phyloP scores from a whole-genome alignment of 495 filamentous ascomycete species.

The Cercophora scortea region DNA sequence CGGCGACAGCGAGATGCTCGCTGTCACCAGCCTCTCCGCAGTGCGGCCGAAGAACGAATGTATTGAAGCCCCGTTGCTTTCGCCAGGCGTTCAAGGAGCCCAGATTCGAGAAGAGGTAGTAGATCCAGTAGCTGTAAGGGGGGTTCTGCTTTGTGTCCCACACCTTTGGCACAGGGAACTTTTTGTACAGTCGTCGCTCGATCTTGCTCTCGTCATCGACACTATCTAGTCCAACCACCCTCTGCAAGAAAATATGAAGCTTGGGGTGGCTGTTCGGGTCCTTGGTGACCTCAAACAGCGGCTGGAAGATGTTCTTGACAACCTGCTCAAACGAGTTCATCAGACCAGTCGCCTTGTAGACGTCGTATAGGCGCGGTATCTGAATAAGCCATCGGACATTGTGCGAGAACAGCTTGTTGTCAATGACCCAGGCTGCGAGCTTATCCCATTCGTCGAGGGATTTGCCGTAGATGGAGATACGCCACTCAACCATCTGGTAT shows the following conservation, averaged over 20 bases:
- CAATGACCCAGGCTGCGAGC: constrained; percentile 94
- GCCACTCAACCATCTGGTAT: constrained; percentile 99
- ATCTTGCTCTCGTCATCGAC: constrained; percentile 98
- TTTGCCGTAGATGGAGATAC: constrained; percentile 92
- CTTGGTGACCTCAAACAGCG: constrained; percentile 88
- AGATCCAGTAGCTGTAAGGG: constrained; percentile 98
- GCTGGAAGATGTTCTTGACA: constrained; percentile 85
- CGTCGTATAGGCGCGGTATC: constrained; percentile 87
- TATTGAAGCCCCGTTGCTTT: constrained; percentile 88
- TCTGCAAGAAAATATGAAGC: constrained; percentile 87
- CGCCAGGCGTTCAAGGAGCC: constrained; percentile 87
- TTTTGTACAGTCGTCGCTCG: constrained; percentile 82
- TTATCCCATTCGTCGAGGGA: constrained; percentile 95
- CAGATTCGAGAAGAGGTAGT: constrained; percentile 93
- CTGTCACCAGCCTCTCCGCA: constrained; percentile 96
- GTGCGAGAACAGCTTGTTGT: constrained; percentile 95
- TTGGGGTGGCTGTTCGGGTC: constrained; percentile 83
- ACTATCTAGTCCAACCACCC: constrained; percentile 94
- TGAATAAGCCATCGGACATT: constrained; percentile 98
- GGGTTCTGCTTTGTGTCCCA: constrained; percentile 94
- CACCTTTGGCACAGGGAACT: constrained; percentile 81
- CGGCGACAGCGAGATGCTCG: constrained; percentile 87
- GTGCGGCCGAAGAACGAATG: constrained; percentile 86
- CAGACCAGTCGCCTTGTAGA: constrained; percentile 81
- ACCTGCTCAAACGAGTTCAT: constrained; percentile 89